Conservation (phyloP, 495 filamentous ascomycete species). For the Aspergillus sclerotioniger region DNA sequence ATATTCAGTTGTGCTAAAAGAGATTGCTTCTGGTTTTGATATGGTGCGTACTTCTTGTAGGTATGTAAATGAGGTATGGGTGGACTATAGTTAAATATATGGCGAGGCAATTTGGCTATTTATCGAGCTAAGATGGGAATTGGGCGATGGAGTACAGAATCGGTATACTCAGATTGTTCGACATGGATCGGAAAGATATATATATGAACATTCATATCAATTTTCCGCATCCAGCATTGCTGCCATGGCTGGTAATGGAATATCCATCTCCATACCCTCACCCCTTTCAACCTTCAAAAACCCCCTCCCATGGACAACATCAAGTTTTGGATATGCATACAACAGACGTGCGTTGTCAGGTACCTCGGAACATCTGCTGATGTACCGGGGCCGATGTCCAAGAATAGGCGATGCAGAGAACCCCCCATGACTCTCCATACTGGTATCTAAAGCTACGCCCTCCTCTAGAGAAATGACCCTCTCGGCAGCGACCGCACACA, state of each 20-base stretch:
- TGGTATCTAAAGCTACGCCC: not conserved
- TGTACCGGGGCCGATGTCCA: not conserved
- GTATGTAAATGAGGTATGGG: too few species aligned
- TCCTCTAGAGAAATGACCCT: constrained; percentile 60
- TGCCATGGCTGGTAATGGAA: constrained; percentile 14
- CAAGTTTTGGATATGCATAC: constrained; percentile 16
- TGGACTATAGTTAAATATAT: too few species aligned
- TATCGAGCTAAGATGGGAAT: not conserved
- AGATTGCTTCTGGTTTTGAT: too few species aligned
- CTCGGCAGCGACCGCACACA: constrained; percentile 52
- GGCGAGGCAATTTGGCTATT: not conserved
- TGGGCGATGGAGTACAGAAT: not conserved
- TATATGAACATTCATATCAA: not conserved
- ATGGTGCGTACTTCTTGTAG: too few species aligned
- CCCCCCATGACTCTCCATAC: not conserved
- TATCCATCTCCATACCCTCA: constrained; percentile 8
- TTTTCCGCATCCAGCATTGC: constrained; percentile 12
- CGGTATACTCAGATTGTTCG: too few species aligned
- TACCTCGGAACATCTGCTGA: constrained; percentile 8
- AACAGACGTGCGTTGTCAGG: constrained; percentile 15
- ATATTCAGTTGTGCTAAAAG: too few species aligned
- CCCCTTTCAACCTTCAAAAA: constrained; percentile 16
- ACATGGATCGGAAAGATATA: not conserved
- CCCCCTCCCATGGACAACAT: constrained; percentile 7
- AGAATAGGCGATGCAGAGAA: not conserved